phyloP scores from a whole-genome alignment of 345 rosid species.

The Salix koriyanagi region DNA sequence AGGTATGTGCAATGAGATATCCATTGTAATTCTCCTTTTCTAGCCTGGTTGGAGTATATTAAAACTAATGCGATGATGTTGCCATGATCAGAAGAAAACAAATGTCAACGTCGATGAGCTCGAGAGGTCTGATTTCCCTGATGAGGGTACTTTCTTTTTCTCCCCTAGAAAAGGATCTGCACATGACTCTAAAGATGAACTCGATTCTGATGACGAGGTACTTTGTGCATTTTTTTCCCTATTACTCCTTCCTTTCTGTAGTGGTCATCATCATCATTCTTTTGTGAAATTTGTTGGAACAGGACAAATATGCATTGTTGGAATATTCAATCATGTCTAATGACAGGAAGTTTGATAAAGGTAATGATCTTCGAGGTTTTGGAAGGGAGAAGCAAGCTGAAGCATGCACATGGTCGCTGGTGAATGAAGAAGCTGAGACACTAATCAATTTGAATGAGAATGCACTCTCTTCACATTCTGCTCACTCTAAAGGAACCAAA shows the following conservation, averaged over 20 bases:
- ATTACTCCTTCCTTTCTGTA: neutral
- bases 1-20: conserved; percentile 31
- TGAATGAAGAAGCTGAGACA: conserved; percentile 36
- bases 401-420: conserved; percentile 26
- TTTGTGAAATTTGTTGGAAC: neutral
- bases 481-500: conserved; percentile 32
- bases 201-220: conserved; percentile 45
- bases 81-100: conserved; percentile 26
- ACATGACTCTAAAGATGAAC: conserved; percentile 29
- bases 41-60: neutral
- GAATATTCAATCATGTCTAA: neutral
- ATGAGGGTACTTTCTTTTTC: conserved; percentile 29
- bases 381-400: conserved; percentile 27
- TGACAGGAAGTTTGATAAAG: conserved; percentile 11
- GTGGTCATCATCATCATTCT: neutral
- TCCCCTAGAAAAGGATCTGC: conserved; percentile 22
- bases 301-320: conserved; percentile 14
- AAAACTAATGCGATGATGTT: neutral
- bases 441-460: conserved; percentile 32
- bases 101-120: conserved; percentile 43
- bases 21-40: neutral
- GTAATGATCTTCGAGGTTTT: conserved; percentile 9
- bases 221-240: neutral
- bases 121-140: conserved; percentile 51
- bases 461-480: conserved; percentile 30